Evolutionary conservation across 345 rosid genomes (phyloP).

Genomic region (Aurinia saxatilis): DNA sequence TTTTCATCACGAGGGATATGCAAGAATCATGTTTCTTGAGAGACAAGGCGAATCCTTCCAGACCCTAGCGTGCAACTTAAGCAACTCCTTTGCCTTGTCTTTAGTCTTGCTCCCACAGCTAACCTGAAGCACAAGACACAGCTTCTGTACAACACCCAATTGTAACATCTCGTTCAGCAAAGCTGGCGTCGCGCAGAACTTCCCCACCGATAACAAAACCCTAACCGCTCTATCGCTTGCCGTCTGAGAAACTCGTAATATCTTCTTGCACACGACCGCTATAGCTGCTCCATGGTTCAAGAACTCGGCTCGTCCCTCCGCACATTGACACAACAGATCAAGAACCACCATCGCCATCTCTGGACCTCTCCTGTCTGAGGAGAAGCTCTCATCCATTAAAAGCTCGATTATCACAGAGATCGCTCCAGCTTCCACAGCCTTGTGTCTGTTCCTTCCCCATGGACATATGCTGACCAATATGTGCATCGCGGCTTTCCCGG

Average conservation of each 20-base stretch:
- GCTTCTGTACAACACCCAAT: constrained; percentile 59
- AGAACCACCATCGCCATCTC: constrained; percentile 49
- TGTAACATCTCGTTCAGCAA: constrained; percentile 66
- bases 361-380: constrained; percentile 35
- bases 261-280: constrained; percentile 70
- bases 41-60: constrained; percentile 69
- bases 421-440: constrained; percentile 53
- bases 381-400: constrained; percentile 49
- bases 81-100: constrained; percentile 56
- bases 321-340: constrained; percentile 54
- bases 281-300: constrained; percentile 57
- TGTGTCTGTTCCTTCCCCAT: constrained; percentile 67
- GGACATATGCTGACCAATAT: constrained; percentile 41
- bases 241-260: constrained; percentile 57
- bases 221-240: constrained; percentile 58
- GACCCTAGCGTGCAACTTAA: constrained; percentile 52
- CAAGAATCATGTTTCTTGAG: constrained; percentile 29
- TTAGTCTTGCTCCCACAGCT: constrained; percentile 39
- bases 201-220: constrained; percentile 51
- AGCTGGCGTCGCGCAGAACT: constrained; percentile 44
- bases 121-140: constrained; percentile 60
- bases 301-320: constrained; percentile 75
- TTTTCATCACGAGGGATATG: constrained; percentile 34
- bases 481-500: constrained; percentile 53
- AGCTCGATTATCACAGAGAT: constrained; percentile 47